Conservation (phyloP, 202 grass and related monocot species). For the Carex sylvatica region DNA sequence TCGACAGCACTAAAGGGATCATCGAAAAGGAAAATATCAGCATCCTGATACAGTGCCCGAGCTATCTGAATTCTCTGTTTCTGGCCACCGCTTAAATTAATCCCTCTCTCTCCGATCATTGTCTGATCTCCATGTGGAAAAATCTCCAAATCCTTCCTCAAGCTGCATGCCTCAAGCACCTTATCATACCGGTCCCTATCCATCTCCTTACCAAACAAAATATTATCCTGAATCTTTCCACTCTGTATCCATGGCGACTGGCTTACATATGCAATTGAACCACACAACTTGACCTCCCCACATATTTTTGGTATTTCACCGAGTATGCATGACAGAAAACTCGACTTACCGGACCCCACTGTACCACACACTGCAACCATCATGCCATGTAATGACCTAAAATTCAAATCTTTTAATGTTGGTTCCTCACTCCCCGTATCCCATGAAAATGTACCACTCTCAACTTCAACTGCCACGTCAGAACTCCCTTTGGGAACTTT, state of each 20-base stretch:
- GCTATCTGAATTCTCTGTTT: conserved; percentile 81
- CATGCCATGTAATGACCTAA: conserved; percentile 44
- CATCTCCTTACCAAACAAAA: conserved; percentile 63
- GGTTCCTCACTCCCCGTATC: conserved; percentile 32
- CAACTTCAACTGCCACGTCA: conserved; percentile 47
- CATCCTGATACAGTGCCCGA: conserved; percentile 65
- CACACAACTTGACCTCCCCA: conserved; percentile 48
- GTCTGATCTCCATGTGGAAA: conserved; percentile 71
- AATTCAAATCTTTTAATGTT: conserved; percentile 56
- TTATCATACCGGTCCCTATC: conserved; percentile 44
- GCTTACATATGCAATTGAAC: conserved; percentile 50
- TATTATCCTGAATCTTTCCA: conserved; percentile 73
- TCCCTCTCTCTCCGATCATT: conserved; percentile 64
- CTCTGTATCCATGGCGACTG: conserved; percentile 83
- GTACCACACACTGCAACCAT: conserved; percentile 59
- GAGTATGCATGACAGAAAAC: conserved; percentile 66
- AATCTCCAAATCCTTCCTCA: conserved; percentile 76
- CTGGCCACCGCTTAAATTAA: conserved; percentile 69
- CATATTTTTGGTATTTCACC: conserved; percentile 63
- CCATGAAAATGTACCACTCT: conserved; percentile 61
- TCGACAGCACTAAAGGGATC: conserved; percentile 72
- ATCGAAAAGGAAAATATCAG: conserved; percentile 66
- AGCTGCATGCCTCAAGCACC: conserved; percentile 51
- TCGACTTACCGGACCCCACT: conserved; percentile 76
- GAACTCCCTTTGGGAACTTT: conserved; percentile 44